Conservation (phyloP, 108 stramenopile species). For the Skeletonema tropicum region DNA sequence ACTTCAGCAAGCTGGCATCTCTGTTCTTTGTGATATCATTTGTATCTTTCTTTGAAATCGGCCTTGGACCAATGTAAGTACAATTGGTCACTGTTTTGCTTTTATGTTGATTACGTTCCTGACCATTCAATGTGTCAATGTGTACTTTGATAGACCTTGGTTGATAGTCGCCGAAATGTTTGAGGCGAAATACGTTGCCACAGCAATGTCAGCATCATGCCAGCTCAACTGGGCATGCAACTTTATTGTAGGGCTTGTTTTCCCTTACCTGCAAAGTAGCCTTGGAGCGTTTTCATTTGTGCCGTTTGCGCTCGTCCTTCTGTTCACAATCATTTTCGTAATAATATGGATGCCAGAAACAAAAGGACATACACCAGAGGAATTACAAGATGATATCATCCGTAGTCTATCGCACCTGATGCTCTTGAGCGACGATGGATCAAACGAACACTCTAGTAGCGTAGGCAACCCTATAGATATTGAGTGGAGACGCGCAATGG, state of each 20-base stretch:
- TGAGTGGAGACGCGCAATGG: conserved; percentile 87
- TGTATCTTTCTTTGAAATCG: conserved; percentile 95
- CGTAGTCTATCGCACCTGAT: not conserved
- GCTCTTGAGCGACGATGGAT: not conserved
- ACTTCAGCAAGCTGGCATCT: conserved; percentile 72
- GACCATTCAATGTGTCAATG: not conserved
- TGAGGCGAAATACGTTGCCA: conserved; percentile 90
- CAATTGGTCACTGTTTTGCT: not conserved
- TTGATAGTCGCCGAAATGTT: conserved; percentile 93
- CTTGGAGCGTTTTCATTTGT: conserved; percentile 76
- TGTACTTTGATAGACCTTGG: conserved; percentile 43
- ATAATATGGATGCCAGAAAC: conserved; percentile 83
- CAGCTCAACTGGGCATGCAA: conserved; percentile 95
- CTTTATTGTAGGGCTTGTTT: conserved; percentile 88
- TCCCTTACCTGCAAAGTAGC: conserved; percentile 82
- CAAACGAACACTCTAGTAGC: not conserved
- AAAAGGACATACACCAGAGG: conserved; percentile 77
- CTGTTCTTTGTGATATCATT: conserved; percentile 87
- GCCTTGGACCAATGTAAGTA: conserved; percentile 94
- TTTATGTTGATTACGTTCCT: not conserved
- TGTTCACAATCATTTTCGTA: conserved; percentile 61
- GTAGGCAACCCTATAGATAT: conserved; percentile 3
- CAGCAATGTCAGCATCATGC: conserved; percentile 77
- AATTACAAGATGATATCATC: conserved; percentile 71
- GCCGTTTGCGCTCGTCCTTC: conserved; percentile 84